phyloP scores from a whole-genome alignment of 495 filamentous ascomycete genomes.

The Trichoderma virens region DNA sequence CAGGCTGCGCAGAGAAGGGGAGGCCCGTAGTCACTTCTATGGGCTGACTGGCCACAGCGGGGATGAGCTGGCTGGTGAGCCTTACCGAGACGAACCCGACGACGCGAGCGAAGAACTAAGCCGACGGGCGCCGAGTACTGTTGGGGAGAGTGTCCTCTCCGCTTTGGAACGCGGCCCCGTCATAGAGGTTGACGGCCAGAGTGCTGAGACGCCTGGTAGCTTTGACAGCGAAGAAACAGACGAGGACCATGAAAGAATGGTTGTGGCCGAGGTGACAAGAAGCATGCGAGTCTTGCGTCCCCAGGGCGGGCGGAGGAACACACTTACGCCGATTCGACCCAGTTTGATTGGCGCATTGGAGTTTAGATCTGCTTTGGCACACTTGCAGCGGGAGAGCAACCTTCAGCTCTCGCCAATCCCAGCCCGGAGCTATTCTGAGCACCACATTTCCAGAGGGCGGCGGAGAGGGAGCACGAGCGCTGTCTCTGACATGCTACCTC shows the following conservation, averaged over 20 bases:
- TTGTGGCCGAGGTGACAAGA: slow-evolving; percentile 76
- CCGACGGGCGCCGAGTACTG: slow-evolving; percentile 11
- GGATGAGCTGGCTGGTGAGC: slow-evolving; percentile 60
- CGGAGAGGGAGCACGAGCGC: neutral
- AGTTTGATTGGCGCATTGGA: slow-evolving; percentile 91
- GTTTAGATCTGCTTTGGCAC: slow-evolving; percentile 81
- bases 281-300: slow-evolving; percentile 87
- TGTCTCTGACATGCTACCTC: neutral
- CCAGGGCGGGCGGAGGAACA: slow-evolving; percentile 58
- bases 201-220: slow-evolving; percentile 33
- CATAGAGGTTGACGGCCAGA: slow-evolving; percentile 36
- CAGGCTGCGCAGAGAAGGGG: slow-evolving; percentile 53
- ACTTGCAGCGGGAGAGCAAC: slow-evolving; percentile 70
- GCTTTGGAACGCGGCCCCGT: slow-evolving; percentile 56
- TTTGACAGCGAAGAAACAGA: slow-evolving; percentile 53
- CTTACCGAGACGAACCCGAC: slow-evolving; percentile 55
- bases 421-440: slow-evolving; percentile 64
- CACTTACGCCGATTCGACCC: slow-evolving; percentile 73
- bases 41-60: slow-evolving; percentile 38
- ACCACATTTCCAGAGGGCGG: slow-evolving; percentile 26
- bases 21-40: slow-evolving; percentile 66
- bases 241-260: slow-evolving; percentile 63
- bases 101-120: slow-evolving; percentile 53
- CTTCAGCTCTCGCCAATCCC: slow-evolving; percentile 60
- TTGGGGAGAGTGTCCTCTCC: slow-evolving; percentile 56